Base-by-base conservation (phyloP, 2,329 filamentous ascomycete genomes). In the Colletotrichum musicola region DNA sequence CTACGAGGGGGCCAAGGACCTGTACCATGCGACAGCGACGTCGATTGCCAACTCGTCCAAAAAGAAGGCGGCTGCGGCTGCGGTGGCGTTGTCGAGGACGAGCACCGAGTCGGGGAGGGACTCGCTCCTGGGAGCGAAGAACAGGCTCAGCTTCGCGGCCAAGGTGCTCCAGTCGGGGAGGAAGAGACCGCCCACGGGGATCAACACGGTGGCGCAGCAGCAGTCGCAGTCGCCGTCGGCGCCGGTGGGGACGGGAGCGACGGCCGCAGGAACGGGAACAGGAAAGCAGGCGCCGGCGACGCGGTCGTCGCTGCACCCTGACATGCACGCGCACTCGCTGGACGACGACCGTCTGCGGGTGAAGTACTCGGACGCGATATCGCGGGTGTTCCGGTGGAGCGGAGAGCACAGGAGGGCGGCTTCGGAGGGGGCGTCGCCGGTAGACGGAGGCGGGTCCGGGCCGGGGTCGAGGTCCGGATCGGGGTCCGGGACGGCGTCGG, bases 21-120 rank as follows among this genome's bases (percentile, higher is more conserved):
- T 76, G 12, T 76, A 76, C 56, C 74, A 75, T 50, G 65, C 68
- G 10, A 70, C 73, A n/a, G 68, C 72, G 4, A 71, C 71, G 14
- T 69, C 74, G 27, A 68, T 74, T 6, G 74, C 74, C 7, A 64
- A 62, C 14, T 70, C 70, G 12, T 42, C 68, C 6, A 42, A 42
- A 50, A 59, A 35, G 30, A 49, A 44, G 35, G 20, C 16, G 13
- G 20, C n/a, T n/a, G 27, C 50, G 3, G 60, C 62, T n/a, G 58
- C 30, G 20, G 51, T 42, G 10, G 20, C n/a, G 22, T 38, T 44
- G 3, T 65, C 62, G 25, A 64, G 42, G 25, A 51, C 50, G 1
- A 66, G 49, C 16, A 18, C 56, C 30, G 62, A 69, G 14, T 46
- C 62, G 7, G 62, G 55, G 16, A 30, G 44, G 44, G 56, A 61